These are phyloP conservation scores for Penicillium malachiteum DNA, from an alignment of 495 filamentous ascomycete genomes.

Conservation along the genomic window DNA sequence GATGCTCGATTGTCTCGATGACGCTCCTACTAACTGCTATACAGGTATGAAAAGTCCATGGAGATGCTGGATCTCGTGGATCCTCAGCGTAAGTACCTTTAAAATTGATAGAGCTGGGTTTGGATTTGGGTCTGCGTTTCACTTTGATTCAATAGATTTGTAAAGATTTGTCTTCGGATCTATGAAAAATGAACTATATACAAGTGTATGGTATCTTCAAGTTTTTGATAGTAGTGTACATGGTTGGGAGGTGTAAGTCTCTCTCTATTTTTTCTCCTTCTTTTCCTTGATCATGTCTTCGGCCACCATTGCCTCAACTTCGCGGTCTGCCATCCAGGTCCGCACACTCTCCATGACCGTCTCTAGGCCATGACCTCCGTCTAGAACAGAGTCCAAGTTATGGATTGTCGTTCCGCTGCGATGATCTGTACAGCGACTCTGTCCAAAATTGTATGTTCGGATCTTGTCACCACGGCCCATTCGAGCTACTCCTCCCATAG, in stretches of 20 bases:
- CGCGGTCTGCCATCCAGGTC: conserved; percentile 73
- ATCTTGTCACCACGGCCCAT: conserved; percentile 92
- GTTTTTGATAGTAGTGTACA: conserved; percentile 18
- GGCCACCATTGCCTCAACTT: conserved; percentile 66
- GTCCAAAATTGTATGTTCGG: conserved; percentile 90
- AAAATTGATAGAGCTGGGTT: conserved; percentile 11
- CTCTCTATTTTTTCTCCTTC: conserved; percentile 8
- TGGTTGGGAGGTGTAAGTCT: neutral
- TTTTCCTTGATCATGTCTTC: conserved; percentile 40
- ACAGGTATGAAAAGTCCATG: conserved; percentile 93
- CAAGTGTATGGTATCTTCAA: conserved; percentile 23
- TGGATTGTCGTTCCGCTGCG: conserved; percentile 78
- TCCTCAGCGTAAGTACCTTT: conserved; percentile 83
- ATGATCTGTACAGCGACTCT: conserved; percentile 94
- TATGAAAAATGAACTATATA: conserved; percentile 11
- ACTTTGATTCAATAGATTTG: conserved; percentile 46
- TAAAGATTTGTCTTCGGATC: too few relatives aligned
- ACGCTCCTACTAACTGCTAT: neutral
- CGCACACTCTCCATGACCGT: conserved; percentile 78
- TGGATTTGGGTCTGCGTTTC: conserved; percentile 50
- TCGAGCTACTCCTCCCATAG: conserved; percentile 70
- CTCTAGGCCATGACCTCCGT: conserved; percentile 68
- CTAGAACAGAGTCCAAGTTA: conserved; percentile 77
- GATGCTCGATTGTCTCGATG: too few relatives aligned
- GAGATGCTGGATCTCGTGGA: conserved; percentile 79